Conservation (phyloP, 257 asterid genomes). For the Prunella vulgaris region DNA sequence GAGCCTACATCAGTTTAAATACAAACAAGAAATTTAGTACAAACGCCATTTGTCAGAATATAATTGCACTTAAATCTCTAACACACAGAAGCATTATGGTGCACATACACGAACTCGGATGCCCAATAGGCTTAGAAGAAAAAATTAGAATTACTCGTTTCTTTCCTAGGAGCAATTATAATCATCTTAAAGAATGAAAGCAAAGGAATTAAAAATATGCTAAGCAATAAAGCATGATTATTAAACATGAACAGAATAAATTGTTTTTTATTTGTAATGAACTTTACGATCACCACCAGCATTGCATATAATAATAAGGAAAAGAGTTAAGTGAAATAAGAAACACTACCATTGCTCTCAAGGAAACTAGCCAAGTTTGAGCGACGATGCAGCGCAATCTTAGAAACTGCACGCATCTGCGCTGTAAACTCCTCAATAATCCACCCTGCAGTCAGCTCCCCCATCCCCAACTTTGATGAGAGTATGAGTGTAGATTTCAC, state of each 20-base stretch:
- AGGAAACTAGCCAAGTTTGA: conserved; percentile 82
- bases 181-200: not conserved
- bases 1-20: conserved; percentile 56
- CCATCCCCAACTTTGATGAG: conserved; percentile 74
- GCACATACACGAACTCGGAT: not conserved
- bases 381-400: conserved; percentile 89
- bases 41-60: not conserved
- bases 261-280: not conserved
- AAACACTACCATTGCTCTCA: conserved; percentile 62
- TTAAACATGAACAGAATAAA: not conserved
- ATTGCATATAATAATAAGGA: not conserved
- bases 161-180: conserved; percentile 4
- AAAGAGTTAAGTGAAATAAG: not conserved
- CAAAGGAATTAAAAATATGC: not conserved
- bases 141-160: not conserved
- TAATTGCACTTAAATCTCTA: not conserved
- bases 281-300: not conserved
- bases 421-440: conserved; percentile 85
- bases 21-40: not conserved
- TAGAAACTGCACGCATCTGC: conserved; percentile 98
- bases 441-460: conserved; percentile 84
- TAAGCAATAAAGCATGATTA: not conserved
- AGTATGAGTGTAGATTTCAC: conserved; percentile 78
- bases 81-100: not conserved
- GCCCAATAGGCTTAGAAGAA: conserved; percentile 1